phyloP scores from a whole-genome alignment of 2,329 filamentous ascomycete species.

The Neofusicoccum kwambonambiense region DNA sequence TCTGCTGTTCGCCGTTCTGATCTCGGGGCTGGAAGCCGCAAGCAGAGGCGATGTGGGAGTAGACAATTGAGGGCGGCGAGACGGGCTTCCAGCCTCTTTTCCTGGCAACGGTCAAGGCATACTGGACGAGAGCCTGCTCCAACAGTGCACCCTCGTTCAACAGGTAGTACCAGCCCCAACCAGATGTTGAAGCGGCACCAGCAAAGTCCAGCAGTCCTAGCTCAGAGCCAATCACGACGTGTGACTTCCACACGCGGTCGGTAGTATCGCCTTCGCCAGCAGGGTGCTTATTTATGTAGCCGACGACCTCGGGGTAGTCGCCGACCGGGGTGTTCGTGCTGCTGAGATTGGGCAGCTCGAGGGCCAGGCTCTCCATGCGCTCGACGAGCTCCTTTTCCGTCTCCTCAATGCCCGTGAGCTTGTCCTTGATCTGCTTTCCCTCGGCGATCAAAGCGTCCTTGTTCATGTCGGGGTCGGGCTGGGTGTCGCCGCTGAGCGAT shows the following conservation, averaged over 20 bases:
- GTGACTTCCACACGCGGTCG: constrained; percentile 63
- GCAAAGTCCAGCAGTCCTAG: constrained; percentile 91
- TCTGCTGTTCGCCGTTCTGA: constrained; percentile 84
- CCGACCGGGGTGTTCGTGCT: constrained; percentile 72
- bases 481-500: constrained; percentile 26
- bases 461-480: constrained; percentile 34
- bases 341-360: constrained; percentile 83
- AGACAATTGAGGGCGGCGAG: constrained; percentile 85
- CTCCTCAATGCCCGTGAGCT: constrained; percentile 60
- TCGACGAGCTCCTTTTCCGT: constrained; percentile 58
- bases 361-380: constrained; percentile 72
- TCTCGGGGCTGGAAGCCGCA: constrained; percentile 96
- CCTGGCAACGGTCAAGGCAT: constrained; percentile 72
- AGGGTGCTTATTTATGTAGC: constrained; percentile 75
- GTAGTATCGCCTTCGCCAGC: constrained; percentile 32
- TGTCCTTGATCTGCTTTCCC: constrained; percentile 63
- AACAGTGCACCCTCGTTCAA: constrained; percentile 87
- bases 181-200: constrained; percentile 74
- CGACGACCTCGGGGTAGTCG: constrained; percentile 62
- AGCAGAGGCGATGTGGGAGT: constrained; percentile 83
- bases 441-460: constrained; percentile 60
- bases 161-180: constrained; percentile 98
- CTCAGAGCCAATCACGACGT: constrained; percentile 81
- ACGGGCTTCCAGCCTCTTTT: constrained; percentile 76
- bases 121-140: constrained; percentile 91